A percentile compares a stretch with the other conserved stretches of the same genome.
Evolutionary conservation across 1,284 basidiomycete genomes (phyloP).

Genomic region (Leccinum angustisporum): DNA sequence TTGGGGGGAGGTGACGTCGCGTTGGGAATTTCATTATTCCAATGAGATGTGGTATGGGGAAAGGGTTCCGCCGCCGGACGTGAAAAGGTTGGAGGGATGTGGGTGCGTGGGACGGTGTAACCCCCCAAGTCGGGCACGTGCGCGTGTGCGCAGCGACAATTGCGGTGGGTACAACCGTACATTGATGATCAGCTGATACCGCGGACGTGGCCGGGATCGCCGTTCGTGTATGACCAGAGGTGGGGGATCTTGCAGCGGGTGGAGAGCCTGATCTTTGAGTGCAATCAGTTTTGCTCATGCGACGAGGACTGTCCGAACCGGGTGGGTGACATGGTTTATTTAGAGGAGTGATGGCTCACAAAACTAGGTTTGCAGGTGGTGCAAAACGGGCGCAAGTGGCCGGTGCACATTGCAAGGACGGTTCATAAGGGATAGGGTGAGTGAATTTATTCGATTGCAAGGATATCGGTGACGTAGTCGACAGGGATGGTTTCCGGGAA

Average conservation of each 20-base stretch:
- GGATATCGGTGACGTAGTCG: slow-evolving; percentile 11
- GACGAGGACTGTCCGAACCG: slow-evolving; percentile 79
- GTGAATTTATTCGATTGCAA: background rate
- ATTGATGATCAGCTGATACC: slow-evolving; percentile 37
- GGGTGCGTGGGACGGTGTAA: slow-evolving; percentile 73
- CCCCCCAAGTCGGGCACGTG: slow-evolving; percentile 67
- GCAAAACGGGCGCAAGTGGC: slow-evolving; percentile 70
- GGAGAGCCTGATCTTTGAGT: slow-evolving; percentile 80
- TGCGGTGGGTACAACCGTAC: slow-evolving; percentile 37
- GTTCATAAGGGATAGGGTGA: slow-evolving; percentile 79
- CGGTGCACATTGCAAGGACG: slow-evolving; percentile 69
- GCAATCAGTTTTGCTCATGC: slow-evolving; percentile 81
- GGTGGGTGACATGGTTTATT: slow-evolving; percentile 40
- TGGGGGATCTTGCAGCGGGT: slow-evolving; percentile 52
- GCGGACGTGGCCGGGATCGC: slow-evolving; percentile 26
- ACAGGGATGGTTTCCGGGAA: slow-evolving; percentile 67
- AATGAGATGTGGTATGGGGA: slow-evolving; percentile 73
- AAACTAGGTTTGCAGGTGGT: slow-evolving; percentile 62
- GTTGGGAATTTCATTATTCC: slow-evolving; percentile 77
- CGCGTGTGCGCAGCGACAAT: slow-evolving; percentile 63
- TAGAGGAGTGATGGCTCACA: background rate
- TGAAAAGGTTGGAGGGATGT: slow-evolving; percentile 61
- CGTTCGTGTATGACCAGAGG: slow-evolving; percentile 64
- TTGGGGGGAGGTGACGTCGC: slow-evolving; percentile 66
- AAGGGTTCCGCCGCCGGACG: slow-evolving; percentile 66